Conservation (phyloP, 2,329 filamentous ascomycete species). For the Sarocladiaceae sp. region DNA sequence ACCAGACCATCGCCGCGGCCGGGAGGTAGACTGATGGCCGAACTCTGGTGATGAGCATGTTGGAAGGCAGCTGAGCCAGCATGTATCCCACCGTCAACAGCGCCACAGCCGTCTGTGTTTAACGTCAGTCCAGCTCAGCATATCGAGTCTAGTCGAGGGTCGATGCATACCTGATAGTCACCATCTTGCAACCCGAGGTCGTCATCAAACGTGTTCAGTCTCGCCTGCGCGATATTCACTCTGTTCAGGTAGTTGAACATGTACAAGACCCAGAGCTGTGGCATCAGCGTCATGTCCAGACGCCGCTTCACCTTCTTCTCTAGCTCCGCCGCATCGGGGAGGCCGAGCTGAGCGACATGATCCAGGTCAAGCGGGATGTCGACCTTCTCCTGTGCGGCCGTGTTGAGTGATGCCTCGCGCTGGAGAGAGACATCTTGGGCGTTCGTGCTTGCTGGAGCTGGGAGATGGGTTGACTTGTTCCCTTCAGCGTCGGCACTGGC, state of each 20-base stretch:
- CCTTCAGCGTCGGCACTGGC: too few species aligned
- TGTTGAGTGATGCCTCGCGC: too few species aligned
- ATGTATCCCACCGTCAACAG: constrained; percentile 11
- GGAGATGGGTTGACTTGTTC: too few species aligned
- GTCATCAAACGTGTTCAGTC: constrained; percentile 9
- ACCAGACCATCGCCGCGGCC: constrained; percentile 12
- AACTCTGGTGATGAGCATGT: constrained; percentile 12
- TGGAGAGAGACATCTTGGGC: too few species aligned
- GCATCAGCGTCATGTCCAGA: constrained; percentile 15
- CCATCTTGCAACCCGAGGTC: constrained; percentile 7
- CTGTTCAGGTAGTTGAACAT: constrained; percentile 18
- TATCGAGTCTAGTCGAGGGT: background rate
- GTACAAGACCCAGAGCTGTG: constrained; percentile 16
- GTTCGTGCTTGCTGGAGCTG: too few species aligned
- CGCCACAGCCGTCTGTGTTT: constrained; percentile 7
- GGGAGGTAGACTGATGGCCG: constrained; percentile 15
- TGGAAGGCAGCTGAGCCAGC: constrained; percentile 16
- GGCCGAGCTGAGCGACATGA: constrained; percentile 4
- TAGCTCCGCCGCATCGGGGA: constrained; percentile 2
- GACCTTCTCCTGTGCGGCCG: constrained; percentile 12
- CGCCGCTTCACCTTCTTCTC: constrained; percentile 14
- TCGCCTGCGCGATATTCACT: constrained; percentile 14
- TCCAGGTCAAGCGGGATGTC: constrained; percentile 6
- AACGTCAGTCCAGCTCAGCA: too few species aligned
- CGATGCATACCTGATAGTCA: constrained; percentile 9